These are phyloP conservation scores for Calonectria pteridis DNA, from an alignment of 2,329 filamentous ascomycete genomes.

Conservation along the genomic window DNA sequence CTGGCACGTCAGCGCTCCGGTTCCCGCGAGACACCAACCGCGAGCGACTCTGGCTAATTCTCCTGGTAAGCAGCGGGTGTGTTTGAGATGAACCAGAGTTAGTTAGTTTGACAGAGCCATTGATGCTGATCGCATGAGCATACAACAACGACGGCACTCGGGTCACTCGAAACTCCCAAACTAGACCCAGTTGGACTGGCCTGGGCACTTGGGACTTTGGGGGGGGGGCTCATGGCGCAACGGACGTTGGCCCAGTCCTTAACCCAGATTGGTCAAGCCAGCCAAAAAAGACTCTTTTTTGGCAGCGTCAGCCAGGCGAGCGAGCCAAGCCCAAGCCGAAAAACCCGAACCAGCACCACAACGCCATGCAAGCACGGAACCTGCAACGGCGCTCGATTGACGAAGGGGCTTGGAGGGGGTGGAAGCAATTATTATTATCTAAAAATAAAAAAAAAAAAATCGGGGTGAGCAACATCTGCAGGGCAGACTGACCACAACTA, in stretches of 20 bases:
- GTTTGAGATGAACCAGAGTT: slow-evolving; percentile 30
- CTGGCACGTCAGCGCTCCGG: slow-evolving; percentile 10
- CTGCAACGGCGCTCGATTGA: slow-evolving; percentile 4
- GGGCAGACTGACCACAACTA: slow-evolving; percentile 5
- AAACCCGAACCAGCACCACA: slow-evolving; percentile 12
- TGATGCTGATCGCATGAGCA: slow-evolving; percentile 8
- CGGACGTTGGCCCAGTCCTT: slow-evolving; percentile 7
- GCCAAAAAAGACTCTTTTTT: slow-evolving; percentile 7
- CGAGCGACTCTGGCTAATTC: slow-evolving; percentile 17
- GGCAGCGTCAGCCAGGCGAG: slow-evolving; percentile 19
- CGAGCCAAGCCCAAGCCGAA: slow-evolving; percentile 24
- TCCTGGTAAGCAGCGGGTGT: slow-evolving; percentile 13
- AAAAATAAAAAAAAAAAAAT: no score
- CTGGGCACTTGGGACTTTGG: background rate
- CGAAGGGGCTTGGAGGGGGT: background rate
- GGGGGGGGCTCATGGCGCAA: background rate
- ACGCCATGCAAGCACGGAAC: slow-evolving; percentile 25
- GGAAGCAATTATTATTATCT: background rate
- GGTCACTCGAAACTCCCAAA: slow-evolving; percentile 26
- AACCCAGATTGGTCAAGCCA: slow-evolving; percentile 23
- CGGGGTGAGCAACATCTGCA: background rate
- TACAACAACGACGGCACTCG: slow-evolving; percentile 21
- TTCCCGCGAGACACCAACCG: slow-evolving; percentile 16
- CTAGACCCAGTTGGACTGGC: slow-evolving; percentile 17
- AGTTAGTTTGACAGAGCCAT: slow-evolving; percentile 30